Base-by-base conservation (phyloP, 345 rosid genomes). In the Combretum micranthum region DNA sequence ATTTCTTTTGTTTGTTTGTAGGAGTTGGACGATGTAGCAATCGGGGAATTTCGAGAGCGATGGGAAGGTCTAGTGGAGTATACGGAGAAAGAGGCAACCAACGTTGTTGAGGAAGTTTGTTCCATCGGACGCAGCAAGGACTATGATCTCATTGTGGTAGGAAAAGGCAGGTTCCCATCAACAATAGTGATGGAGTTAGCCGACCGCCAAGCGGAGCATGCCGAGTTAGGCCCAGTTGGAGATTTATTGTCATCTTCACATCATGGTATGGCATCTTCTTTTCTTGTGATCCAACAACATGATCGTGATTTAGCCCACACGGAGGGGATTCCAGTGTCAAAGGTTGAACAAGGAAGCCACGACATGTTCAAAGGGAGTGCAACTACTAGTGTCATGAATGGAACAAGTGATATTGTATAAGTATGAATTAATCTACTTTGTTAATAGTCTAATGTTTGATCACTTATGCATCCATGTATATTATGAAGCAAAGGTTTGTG, bases 151-250 rank as follows among this genome's bases (percentile, higher is more conserved):
- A 44, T 83, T 42, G 72, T 90, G 2, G 93, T 85, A 0, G 97
- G 97, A 1, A 87, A 74, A 69, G 87, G 86, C n/a, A 73, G 87
- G 73, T 68, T 81, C 39, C 97, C 93, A 0, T 80, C 90, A 3
- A 60, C 64, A 0, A 76, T 75, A 74, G 74, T 75, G 49, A 80
- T 77, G 0, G 50, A 64, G 26, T 19, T 87, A 55, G 88, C 88
- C 0, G 83, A 81, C 63, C 82, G 55, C 4, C 79, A 70, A 17
- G 74, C 80, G 0, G 88, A 77, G 67, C 81, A 75, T 13, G 69
- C 77, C 0, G 85, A 83, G 59, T 50, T 80, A 47, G 88, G 88
- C 50, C 81, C 83, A 0, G 46, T 77, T 0, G 88, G 85, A 15
- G 81, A 80, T 49, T 54, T 69, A 44, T 37, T 83, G 65, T 75